Conservation (phyloP, 352 stramenopile genomes). For the Salisapilia sapeloensis region DNA sequence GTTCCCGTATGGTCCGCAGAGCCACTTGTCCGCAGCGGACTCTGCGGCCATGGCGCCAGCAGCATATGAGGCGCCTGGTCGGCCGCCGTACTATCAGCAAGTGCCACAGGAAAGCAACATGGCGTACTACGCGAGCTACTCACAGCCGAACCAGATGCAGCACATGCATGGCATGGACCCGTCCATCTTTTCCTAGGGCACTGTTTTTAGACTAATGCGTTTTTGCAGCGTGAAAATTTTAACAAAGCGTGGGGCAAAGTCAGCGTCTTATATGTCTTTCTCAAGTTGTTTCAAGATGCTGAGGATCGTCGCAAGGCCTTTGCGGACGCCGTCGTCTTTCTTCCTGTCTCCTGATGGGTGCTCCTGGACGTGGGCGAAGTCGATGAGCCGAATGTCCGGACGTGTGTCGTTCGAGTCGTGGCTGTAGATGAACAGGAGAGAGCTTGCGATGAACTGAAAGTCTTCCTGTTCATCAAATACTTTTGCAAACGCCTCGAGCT, state of each 20-base stretch:
- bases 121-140: constrained; percentile 59
- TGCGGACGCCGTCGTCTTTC: constrained; percentile 39
- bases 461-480: constrained; percentile 73
- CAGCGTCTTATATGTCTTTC: no score
- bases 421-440: constrained; percentile 91
- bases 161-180: constrained; percentile 58
- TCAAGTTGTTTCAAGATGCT: constrained; percentile 27
- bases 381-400: constrained; percentile 62
- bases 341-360: constrained; percentile 1
- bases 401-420: constrained; percentile 11
- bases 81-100: constrained; percentile 33
- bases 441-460: constrained; percentile 88
- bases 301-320: constrained; percentile 29
- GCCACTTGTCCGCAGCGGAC: constrained; percentile 37
- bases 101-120: constrained; percentile 21
- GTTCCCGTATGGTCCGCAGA: constrained; percentile 49
- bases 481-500: constrained; percentile 33
- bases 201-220: no score
- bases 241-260: no score
- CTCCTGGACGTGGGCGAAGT: constrained; percentile 69
- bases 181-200: no score
- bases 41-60: constrained; percentile 29
- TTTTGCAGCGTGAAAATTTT: no score
- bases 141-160: constrained; percentile 54
- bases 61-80: constrained; percentile 16